Base-by-base conservation (phyloP, 352 stramenopile species). In the Phytopythium chamaehyphon region DNA sequence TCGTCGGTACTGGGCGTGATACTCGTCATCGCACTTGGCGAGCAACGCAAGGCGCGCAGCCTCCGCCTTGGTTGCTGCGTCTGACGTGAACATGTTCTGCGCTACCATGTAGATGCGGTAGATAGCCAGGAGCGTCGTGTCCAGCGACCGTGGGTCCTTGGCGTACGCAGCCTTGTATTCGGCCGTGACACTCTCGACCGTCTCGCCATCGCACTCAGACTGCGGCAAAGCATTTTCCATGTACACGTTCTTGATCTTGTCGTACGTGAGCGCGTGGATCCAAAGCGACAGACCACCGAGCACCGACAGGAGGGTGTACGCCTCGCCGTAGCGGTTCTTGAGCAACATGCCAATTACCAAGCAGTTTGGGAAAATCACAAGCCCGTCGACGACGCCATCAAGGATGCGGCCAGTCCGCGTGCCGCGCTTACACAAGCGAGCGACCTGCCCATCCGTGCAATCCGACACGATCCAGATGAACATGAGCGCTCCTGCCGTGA, bases 171-270 rank as follows among this genome's bases (percentile, higher is more conserved):
- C 73, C 26, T 61, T 51, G 62, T 75, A 90, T 50, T 93, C 82
- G n/a, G 77, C 75, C 14, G 59, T 68, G 16, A 93, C 82, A 39
- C 76, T 93, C 26, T 83, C 80, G n/a, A 88, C 73, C 4, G 82
- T 88, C 60, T 93, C 82, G 23, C 79, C 77, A 38, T 93, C 78
- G 40, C 77, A 89, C 46, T 93, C 82, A 22, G 77, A 90, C 44
- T 86, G 71, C 12, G 82, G 78, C 18, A 90, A 64, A 14, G 79
- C 73, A 51, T 93, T 90, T 59, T 93, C 78, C 82, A 88, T 90
- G 64, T 90, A 93, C 18, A 85, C 80, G 61, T 93, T 93, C 71
- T 93, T 93, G 43, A 93, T 74, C 55, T 90, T 89, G 64, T 93
- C 82, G 61, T 93, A 93, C 37, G 90, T 76, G 51, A 89, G 77